These are phyloP conservation scores for Chaetomiaceae sp. DNA, from an alignment of 2,329 filamentous ascomycete species.

Conservation along the genomic window DNA sequence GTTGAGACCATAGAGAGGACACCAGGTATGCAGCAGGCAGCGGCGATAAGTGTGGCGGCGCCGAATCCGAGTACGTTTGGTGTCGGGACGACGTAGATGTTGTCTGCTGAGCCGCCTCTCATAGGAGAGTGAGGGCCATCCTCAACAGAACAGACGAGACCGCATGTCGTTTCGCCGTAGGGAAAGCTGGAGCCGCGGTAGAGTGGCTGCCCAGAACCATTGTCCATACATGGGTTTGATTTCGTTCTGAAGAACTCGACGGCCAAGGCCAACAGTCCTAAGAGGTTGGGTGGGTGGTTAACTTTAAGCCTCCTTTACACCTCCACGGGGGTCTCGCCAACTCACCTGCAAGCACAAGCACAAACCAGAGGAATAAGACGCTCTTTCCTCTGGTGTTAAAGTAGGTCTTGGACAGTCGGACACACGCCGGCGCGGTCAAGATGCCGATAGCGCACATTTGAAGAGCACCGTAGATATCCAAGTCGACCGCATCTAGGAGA, in stretches of 20 bases:
- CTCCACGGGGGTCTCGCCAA: no score
- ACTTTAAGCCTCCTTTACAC: no score
- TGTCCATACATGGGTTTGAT: slow-evolving; percentile 39
- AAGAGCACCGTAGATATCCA: slow-evolving; percentile 66
- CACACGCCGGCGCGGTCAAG: slow-evolving; percentile 58
- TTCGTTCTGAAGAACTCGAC: slow-evolving; percentile 60
- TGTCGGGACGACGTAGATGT: slow-evolving; percentile 60
- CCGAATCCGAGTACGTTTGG: slow-evolving; percentile 54
- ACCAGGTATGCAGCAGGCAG: slow-evolving; percentile 61
- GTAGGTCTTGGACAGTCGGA: slow-evolving; percentile 58
- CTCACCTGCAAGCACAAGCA: slow-evolving; percentile 55
- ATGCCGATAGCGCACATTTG: slow-evolving; percentile 64
- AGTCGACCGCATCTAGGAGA: slow-evolving; percentile 43
- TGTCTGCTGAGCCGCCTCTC: slow-evolving; percentile 50
- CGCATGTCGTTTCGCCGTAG: slow-evolving; percentile 41
- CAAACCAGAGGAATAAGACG: slow-evolving; percentile 63
- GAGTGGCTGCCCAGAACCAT: slow-evolving; percentile 37
- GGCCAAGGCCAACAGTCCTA: slow-evolving; percentile 56
- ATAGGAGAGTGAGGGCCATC: slow-evolving; percentile 52
- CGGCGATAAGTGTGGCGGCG: slow-evolving; percentile 56
- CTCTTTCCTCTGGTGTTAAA: slow-evolving; percentile 61
- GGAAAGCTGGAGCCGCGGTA: slow-evolving; percentile 39
- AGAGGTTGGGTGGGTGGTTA: no score
- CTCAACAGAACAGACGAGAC: slow-evolving; percentile 42
- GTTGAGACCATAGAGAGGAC: slow-evolving; percentile 58